These are phyloP conservation scores for Candida nitratophila DNA, from an alignment of 805 yeast genomes.

Conservation along the genomic window DNA sequence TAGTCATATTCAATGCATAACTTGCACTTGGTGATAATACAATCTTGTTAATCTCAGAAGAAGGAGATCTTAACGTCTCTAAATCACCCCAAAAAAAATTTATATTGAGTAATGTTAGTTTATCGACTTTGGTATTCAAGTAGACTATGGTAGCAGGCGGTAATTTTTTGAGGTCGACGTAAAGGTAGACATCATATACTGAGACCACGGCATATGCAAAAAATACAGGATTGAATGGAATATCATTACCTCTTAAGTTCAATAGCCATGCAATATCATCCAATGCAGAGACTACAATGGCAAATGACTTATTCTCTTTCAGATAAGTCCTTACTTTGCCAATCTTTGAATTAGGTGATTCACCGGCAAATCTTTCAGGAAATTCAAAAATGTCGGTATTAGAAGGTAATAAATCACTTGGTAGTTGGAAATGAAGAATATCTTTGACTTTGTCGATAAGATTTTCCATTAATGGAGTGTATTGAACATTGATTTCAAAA, in stretches of 20 bases:
- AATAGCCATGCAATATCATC: constrained; percentile 50
- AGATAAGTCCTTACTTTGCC: constrained; percentile 21
- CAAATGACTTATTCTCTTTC: constrained; percentile 25
- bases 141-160: background rate
- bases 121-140: constrained; percentile 21
- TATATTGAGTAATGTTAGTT: constrained; percentile 42
- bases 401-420: constrained; percentile 9
- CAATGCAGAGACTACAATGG: constrained; percentile 43
- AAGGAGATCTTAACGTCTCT: constrained; percentile 17
- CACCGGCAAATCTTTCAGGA: constrained; percentile 36
- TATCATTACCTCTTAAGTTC: constrained; percentile 55
- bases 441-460: constrained; percentile 74
- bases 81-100: constrained; percentile 53
- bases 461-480: constrained; percentile 52
- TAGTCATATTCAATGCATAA: constrained; percentile 19
- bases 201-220: constrained; percentile 55
- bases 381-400: constrained; percentile 27
- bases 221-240: constrained; percentile 82
- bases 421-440: constrained; percentile 12
- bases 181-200: constrained; percentile 28
- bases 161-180: constrained; percentile 32
- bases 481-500: constrained; percentile 31
- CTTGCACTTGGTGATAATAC: constrained; percentile 19
- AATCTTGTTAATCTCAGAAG: constrained; percentile 6
- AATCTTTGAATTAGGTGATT: constrained; percentile 30